Conservation (phyloP, 176 grass and related monocot species). For the Aegilops tauschii region DNA sequence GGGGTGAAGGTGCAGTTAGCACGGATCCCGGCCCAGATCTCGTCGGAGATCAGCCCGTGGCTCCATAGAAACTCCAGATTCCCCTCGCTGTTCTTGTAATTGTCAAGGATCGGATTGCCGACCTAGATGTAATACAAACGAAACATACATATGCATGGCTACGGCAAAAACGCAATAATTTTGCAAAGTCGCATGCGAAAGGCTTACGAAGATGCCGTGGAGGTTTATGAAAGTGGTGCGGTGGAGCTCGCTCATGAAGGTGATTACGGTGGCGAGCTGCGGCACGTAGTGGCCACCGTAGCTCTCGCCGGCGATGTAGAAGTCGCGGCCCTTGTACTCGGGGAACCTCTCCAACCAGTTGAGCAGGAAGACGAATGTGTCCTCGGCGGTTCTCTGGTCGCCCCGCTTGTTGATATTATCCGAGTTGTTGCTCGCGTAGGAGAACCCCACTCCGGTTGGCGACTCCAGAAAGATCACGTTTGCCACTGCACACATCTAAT, state of each 20-base stretch:
- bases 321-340: conserved; percentile 45
- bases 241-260: neutral
- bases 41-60: conserved; percentile 47
- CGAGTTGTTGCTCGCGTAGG: conserved; percentile 21
- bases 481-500: conserved; percentile 27
- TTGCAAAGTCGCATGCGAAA: neutral
- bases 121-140: neutral
- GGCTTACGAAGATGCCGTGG: conserved; percentile 34
- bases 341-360: conserved; percentile 62
- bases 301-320: conserved; percentile 62
- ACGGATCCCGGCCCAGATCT: conserved; percentile 30
- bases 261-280: conserved; percentile 34
- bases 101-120: conserved; percentile 41
- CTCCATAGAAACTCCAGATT: conserved; percentile 40
- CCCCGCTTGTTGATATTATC: conserved; percentile 29
- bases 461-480: conserved; percentile 58
- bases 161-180: neutral
- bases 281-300: conserved; percentile 59
- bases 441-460: conserved; percentile 47
- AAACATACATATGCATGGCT: neutral
- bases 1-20: conserved; percentile 39
- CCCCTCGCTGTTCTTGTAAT: conserved; percentile 18
- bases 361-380: conserved; percentile 39
- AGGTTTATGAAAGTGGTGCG: conserved; percentile 5
- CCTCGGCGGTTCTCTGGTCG: conserved; percentile 26